phyloP scores from a whole-genome alignment of 345 rosid genomes.

The Eucalyptus curtisii region DNA sequence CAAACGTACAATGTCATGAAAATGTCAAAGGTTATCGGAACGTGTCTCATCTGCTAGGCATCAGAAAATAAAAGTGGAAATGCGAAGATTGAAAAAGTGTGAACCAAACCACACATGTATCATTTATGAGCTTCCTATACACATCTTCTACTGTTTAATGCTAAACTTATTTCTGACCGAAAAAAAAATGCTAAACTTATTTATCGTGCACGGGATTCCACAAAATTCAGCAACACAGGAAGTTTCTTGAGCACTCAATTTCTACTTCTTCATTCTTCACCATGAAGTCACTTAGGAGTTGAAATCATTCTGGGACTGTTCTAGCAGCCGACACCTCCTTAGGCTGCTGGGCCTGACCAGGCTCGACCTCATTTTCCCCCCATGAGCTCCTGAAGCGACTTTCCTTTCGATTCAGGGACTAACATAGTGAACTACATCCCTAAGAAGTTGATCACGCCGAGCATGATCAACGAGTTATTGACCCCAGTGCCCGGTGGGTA shows the following conservation, averaged over 20 bases:
- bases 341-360: background rate
- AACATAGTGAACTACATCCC: conserved; percentile 39
- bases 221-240: background rate
- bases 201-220: background rate
- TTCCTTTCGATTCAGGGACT: conserved; percentile 46
- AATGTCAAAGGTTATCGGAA: background rate
- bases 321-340: background rate
- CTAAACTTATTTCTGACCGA: background rate
- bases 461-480: conserved; percentile 27
- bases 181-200: background rate
- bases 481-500: conserved; percentile 51
- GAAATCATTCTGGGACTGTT: background rate
- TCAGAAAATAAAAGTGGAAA: background rate
- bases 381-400: conserved; percentile 43
- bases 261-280: background rate
- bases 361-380: conserved; percentile 25
- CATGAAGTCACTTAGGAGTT: background rate
- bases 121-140: background rate
- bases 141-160: background rate
- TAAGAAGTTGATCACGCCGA: conserved; percentile 26
- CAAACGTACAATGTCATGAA: background rate
- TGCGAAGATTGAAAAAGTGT: background rate
- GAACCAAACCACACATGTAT: background rate
- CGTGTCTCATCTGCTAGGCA: background rate
- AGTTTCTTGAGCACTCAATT: background rate